phyloP scores from a whole-genome alignment of 495 filamentous ascomycete genomes.

The Penicillium lividum region DNA sequence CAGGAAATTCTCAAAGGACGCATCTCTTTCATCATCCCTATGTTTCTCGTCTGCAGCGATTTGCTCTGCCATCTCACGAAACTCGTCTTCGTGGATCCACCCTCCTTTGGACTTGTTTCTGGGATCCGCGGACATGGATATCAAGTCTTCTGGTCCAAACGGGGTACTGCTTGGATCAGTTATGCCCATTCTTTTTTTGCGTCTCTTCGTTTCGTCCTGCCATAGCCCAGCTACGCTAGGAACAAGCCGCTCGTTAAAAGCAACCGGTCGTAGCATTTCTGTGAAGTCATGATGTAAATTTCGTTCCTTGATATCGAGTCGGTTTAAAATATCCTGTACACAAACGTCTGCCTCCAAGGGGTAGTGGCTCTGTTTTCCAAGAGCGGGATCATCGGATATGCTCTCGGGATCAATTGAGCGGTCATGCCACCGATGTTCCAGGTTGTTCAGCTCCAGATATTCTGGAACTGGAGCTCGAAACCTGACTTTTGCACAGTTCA shows the following conservation, averaged over 20 bases:
- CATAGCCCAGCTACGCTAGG: constrained; percentile 93
- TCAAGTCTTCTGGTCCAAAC: constrained; percentile 74
- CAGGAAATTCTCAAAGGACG: constrained; percentile 67
- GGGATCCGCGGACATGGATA: constrained; percentile 82
- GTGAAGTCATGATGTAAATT: constrained; percentile 84
- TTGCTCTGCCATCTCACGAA: constrained; percentile 58
- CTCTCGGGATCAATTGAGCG: constrained; percentile 56
- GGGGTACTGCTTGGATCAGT: constrained; percentile 65
- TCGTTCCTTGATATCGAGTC: constrained; percentile 68
- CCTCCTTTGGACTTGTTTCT: constrained; percentile 65
- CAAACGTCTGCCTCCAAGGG: constrained; percentile 85
- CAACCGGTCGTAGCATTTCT: constrained; percentile 66
- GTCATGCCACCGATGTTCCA: constrained; percentile 77
- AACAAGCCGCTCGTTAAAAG: constrained; percentile 73
- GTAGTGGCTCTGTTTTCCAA: constrained; percentile 83
- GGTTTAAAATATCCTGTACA: constrained; percentile 85
- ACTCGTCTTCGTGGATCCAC: constrained; percentile 94
- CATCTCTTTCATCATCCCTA: constrained; percentile 43
- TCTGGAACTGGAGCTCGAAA: constrained; percentile 80
- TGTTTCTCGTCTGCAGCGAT: constrained; percentile 64
- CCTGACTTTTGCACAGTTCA: constrained; percentile 65
- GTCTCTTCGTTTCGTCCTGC: constrained; percentile 83
- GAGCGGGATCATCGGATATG: constrained; percentile 58
- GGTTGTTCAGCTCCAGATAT: constrained; percentile 55
- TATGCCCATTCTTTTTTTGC: constrained; percentile 68